These are phyloP conservation scores for Botrytis porri DNA, from an alignment of 2,329 filamentous ascomycete genomes.

Conservation along the genomic window DNA sequence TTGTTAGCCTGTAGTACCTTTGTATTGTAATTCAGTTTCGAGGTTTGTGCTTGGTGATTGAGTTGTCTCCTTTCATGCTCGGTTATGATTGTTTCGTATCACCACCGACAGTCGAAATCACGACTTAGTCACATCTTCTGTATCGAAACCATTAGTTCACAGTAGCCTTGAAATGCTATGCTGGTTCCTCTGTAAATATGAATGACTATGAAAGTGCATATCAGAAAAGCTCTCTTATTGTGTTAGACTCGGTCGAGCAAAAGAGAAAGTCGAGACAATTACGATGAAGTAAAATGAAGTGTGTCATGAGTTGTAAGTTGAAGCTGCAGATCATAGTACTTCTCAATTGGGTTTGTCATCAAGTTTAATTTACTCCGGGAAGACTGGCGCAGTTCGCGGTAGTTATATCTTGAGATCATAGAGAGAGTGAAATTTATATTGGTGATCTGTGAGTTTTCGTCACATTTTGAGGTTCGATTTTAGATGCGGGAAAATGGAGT, in stretches of 20 bases:
- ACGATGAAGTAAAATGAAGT: neutral
- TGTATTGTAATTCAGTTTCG: neutral
- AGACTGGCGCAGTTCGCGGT: neutral
- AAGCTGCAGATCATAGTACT: neutral
- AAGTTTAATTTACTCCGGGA: neutral
- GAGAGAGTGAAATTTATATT: neutral
- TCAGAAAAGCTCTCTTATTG: neutral
- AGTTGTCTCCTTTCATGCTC: neutral
- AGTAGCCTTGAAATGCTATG: neutral
- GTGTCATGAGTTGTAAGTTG: neutral
- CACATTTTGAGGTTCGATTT: neutral
- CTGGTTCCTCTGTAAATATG: neutral
- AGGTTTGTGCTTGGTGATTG: neutral
- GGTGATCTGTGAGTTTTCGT: neutral
- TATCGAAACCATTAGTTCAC: neutral
- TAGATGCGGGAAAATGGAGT: neutral
- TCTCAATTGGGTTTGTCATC: neutral
- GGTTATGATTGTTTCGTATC: neutral
- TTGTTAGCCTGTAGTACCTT: neutral
- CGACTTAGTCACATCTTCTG: neutral
- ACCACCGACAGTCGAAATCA: neutral
- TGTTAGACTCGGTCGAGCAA: neutral
- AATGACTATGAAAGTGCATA: neutral
- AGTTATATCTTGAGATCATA: neutral
- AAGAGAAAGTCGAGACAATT: neutral